Evolutionary conservation across 805 yeast species (phyloP), one percentile per base, ranked within the genome.

Genomic region (Yarrowia porcina): DNA sequence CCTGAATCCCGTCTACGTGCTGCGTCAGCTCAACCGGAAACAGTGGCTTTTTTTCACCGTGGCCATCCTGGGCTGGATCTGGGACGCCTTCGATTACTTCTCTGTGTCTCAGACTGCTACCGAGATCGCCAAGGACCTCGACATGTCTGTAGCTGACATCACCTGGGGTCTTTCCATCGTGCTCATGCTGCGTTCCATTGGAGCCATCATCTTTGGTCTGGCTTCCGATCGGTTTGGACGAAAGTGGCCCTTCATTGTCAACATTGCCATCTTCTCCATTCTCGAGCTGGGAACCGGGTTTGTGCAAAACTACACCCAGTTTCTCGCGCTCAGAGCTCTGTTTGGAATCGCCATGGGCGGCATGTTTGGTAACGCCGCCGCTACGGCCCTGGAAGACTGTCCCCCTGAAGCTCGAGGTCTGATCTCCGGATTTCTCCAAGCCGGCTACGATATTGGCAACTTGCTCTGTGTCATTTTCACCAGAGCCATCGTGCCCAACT

Each of bases 261-360:
- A 84, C 71, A 77, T 83, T 67, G 67, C 73, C 3, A 71, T 83
- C 32, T 82, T 87, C 69, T 76, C 81, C 57, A 79, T 77, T 32
- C 74, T 86, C 59, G 88, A 87, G 69, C 76, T 87, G 38, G 89
- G 86, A 28, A 80, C 89, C 15, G 89, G 89, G 1, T 87, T 86
- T 67, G 83, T 82, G 41, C 74, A 82, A 64, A 85, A 86, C 2
- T 85, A 79, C 69, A 57, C 72, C 56, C 86, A 84, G 70, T 87
- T 87, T 67, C 70, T 84, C 41, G 88, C 80, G 1, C 82, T 84
- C 2, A 76, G 91, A 59, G 86, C 89, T 2, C 67, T 85, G 20
- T 87, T 83, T 70, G 91, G 92, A 47, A 75, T 85, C 57, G 82
- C 84, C 50, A 84, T 86, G 89, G 91, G 90, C 42, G 90, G 90